Conservation (phyloP, 2,329 filamentous ascomycete genomes). For the Calonectria honghensis region DNA sequence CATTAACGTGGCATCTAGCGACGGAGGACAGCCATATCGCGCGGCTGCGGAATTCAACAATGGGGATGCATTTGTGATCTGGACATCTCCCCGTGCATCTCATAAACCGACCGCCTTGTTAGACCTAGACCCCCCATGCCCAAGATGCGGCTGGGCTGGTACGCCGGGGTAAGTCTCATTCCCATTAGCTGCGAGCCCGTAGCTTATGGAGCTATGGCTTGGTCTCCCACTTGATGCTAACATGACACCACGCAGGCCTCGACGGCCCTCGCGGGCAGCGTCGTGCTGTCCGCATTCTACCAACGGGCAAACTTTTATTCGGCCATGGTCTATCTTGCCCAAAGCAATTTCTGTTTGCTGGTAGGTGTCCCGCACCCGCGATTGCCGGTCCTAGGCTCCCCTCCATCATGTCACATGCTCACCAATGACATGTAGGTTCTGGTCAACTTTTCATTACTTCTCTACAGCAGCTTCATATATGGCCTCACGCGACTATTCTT, state of each 20-base stretch:
- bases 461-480: conserved; percentile 88
- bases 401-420: conserved; percentile 32
- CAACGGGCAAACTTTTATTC: conserved; percentile 99
- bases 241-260: conserved; percentile 76
- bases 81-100: conserved; percentile 35
- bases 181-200: conserved; percentile 44
- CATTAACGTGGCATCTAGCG: conserved; percentile 57
- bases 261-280: conserved; percentile 86
- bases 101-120: conserved; percentile 40
- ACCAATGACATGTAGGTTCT: conserved; percentile 77
- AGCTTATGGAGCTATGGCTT: conserved; percentile 52
- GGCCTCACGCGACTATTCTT: conserved; percentile 93
- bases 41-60: conserved; percentile 44
- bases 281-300: conserved; percentile 92
- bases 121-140: conserved; percentile 53
- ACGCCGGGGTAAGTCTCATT: conserved; percentile 72
- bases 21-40: conserved; percentile 37
- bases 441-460: conserved; percentile 90
- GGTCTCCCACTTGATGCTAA: conserved; percentile 48
- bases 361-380: conserved; percentile 67
- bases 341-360: conserved; percentile 96
- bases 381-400: conserved; percentile 23
- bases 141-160: conserved; percentile 77
- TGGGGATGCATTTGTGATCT: conserved; percentile 51
- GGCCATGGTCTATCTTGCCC: conserved; percentile 95